Base-by-base conservation (phyloP, 1,284 basidiomycete species). In the Puccinia horiana region DNA sequence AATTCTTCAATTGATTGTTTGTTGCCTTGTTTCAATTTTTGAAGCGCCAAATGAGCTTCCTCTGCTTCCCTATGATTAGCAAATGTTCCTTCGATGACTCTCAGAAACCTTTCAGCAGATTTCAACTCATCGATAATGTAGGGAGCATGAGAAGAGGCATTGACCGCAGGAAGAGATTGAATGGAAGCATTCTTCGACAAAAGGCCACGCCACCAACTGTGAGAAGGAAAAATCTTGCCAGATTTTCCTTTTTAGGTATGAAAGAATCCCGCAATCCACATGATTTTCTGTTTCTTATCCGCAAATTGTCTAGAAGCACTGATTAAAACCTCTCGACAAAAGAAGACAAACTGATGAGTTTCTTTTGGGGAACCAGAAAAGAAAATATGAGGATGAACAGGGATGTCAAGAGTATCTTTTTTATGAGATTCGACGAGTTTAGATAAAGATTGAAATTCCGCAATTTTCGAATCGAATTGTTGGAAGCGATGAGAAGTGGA, bases 1-100 rank as follows among this genome's bases (percentile, higher is more conserved):
- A 49, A 73, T 40, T 73, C 70, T 26, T 23, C 44, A 29, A 73
- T 73, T 26, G 26, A 47, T 37, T 42, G 44, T 26, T 58, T 52
- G 5, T 49, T 49, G 32, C 29, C 44, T 73, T 73, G 37, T 9
- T 40, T 40, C 9, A 37, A 40, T 23, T 14, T 11, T 18, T 6
- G 11, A 11, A 73, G 29, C 12, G 35, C 37, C n/a, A 42, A 4
- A 11, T 42, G 29, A 26, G 67, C 42, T 9, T 73, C 47, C 9
- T 73, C 44, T 5, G 23, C 26, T 52, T 73, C 47, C 8, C 5
- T 16, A 42, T 47, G 12, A 52, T 49, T 52, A 9, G 29, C 9
- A 73, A 73, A 73, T 23, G 44, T 32, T 2, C 14, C 70, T 52
- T 73, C 37, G 5, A 67, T 1, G 18, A 23, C 6, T 5, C 1